Evolutionary conservation across 2,329 filamentous ascomycete species (phyloP).

Genomic region (Clonostachys rhizophaga): DNA sequence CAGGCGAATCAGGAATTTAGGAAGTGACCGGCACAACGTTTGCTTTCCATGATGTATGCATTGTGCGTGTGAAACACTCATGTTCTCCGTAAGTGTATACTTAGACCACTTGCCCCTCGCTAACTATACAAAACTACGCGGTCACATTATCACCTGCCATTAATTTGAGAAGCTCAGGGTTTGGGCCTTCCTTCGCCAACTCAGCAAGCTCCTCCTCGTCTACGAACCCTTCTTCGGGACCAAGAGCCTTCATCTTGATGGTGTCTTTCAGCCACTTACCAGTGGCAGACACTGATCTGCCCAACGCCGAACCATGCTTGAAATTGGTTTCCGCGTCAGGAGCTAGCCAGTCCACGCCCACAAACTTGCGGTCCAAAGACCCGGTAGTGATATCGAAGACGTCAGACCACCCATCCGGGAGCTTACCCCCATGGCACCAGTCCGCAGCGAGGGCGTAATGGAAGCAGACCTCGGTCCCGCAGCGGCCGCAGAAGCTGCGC

Average conservation of each 20-base stretch:
- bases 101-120: too few species aligned
- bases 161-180: too few species aligned
- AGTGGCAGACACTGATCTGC: slow-evolving; percentile 12
- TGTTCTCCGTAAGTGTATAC: too few species aligned
- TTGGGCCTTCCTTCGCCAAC: neutral
- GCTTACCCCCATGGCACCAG: slow-evolving; percentile 6
- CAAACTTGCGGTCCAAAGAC: slow-evolving; percentile 11
- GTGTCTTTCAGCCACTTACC: slow-evolving; percentile 6
- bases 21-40: too few species aligned
- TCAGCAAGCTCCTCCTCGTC: slow-evolving; percentile 6
- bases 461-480: slow-evolving; percentile 11
- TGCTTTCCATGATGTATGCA: too few species aligned
- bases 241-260: slow-evolving; percentile 8
- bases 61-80: too few species aligned
- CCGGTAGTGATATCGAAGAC: slow-evolving; percentile 11
- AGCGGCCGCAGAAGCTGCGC: slow-evolving; percentile 16
- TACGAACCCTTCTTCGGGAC: neutral
- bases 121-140: too few species aligned
- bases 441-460: slow-evolving; percentile 8
- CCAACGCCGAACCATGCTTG: slow-evolving; percentile 6
- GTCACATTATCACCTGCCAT: too few species aligned
- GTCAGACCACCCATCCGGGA: slow-evolving; percentile 8
- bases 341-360: slow-evolving; percentile 11
- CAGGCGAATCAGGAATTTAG: neutral
- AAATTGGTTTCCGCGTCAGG: slow-evolving; percentile 8